Percentiles rank a stretch among this genome's conserved stretches.
Conservation (phyloP, 345 rosid species). For the Syzygium oleosum region DNA sequence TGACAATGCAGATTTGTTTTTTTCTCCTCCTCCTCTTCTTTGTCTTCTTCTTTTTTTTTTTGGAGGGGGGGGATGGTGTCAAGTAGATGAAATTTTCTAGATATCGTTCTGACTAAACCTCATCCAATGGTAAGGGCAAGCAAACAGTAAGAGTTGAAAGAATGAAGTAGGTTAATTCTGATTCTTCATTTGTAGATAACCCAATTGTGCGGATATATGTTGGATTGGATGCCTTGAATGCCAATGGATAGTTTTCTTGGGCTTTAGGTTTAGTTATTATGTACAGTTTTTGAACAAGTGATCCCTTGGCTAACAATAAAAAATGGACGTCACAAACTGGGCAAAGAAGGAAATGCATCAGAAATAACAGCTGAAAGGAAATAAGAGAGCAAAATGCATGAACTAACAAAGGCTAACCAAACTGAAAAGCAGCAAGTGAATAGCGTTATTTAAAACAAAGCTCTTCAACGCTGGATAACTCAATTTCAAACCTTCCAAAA, state of each 20-base stretch:
- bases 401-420: not conserved
- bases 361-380: not conserved
- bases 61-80: accelerated
- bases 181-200: not conserved
- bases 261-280: not conserved
- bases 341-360: not conserved
- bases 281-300: not conserved
- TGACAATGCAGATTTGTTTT: not conserved
- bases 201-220: not conserved
- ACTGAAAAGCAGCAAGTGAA: not conserved
- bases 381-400: not conserved
- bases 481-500: not conserved
- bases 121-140: not conserved
- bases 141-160: not conserved
- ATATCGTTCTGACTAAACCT: not conserved
- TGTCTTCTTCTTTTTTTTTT: not conserved
- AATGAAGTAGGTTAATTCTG: not conserved
- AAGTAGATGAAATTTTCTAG: not conserved
- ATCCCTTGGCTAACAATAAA: not conserved
- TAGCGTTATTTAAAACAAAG: not conserved
- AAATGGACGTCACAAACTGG: not conserved
- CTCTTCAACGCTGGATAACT: not conserved
- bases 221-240: not conserved
- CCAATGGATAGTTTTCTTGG: not conserved
- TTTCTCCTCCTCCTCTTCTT: not conserved